Evolutionary conservation across 2,329 filamentous ascomycete genomes (phyloP).

Genomic region (Diplodia intermedia): DNA sequence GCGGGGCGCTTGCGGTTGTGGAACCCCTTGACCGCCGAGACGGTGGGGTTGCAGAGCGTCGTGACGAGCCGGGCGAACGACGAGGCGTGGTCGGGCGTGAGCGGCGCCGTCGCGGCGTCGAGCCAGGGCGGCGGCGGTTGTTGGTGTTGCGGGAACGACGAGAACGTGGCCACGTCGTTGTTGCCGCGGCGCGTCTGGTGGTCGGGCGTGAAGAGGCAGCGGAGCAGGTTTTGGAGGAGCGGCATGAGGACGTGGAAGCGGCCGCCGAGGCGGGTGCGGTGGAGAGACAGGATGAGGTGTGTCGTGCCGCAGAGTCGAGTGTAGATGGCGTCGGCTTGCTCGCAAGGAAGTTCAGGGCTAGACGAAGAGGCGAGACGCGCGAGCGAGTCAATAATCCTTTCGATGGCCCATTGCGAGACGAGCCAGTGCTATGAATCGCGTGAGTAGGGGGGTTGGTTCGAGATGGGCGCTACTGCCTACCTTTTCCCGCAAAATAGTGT

Average conservation of each 20-base stretch:
- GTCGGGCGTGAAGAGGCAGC: constrained; percentile 61
- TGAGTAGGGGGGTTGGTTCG: constrained; percentile 23
- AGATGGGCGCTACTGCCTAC: not conserved
- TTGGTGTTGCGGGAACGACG: constrained; percentile 21
- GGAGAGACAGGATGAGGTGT: constrained; percentile 61
- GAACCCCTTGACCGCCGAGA: constrained; percentile 59
- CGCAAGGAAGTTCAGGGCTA: constrained; percentile 40
- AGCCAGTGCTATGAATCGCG: constrained; percentile 43
- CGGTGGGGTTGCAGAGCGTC: constrained; percentile 67
- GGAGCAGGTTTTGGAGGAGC: constrained; percentile 61
- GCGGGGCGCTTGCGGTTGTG: constrained; percentile 40
- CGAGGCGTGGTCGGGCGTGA: constrained; percentile 62
- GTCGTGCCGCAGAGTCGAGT: constrained; percentile 62
- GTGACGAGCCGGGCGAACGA: constrained; percentile 62
- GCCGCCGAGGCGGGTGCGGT: constrained; percentile 64
- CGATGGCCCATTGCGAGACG: constrained; percentile 53
- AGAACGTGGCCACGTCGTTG: not conserved
- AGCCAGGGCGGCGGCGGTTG: constrained; percentile 41
- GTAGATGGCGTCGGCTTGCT: constrained; percentile 54
- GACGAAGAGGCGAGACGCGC: constrained; percentile 45
- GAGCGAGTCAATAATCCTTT: constrained; percentile 49
- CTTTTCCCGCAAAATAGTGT: constrained; percentile 41
- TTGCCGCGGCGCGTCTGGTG: constrained; percentile 34
- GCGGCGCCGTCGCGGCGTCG: constrained; percentile 61
- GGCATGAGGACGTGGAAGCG: constrained; percentile 66